Percentiles rank a stretch among this genome's conserved stretches.
phyloP scores from a whole-genome alignment of 1,139 yeast species.

The Candida albicans region DNA sequence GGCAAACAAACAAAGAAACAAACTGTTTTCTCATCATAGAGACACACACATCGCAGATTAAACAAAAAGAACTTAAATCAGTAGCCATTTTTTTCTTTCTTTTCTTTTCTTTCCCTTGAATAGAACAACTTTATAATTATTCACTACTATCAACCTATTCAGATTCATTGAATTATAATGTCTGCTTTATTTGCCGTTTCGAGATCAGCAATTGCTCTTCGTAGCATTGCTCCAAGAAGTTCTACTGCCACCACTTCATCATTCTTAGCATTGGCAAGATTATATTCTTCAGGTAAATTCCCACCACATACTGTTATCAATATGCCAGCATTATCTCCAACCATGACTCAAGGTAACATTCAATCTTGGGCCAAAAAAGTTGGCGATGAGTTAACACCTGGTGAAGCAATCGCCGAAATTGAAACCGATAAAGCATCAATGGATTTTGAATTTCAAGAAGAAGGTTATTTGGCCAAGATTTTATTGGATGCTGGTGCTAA shows the following conservation, averaged over 20 bases:
- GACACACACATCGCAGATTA: too few species aligned
- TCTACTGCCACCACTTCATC: slow-evolving; percentile 17
- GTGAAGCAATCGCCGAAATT: slow-evolving; percentile 93
- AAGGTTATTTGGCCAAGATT: slow-evolving; percentile 91
- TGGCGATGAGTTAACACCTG: slow-evolving; percentile 85
- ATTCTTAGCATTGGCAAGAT: slow-evolving; percentile 34
- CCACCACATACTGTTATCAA: slow-evolving; percentile 72
- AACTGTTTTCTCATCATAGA: too few species aligned
- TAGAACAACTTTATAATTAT: background rate
- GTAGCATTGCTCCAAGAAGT: slow-evolving; percentile 20
- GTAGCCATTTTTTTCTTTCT: background rate
- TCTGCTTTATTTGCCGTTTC: slow-evolving; percentile 37
- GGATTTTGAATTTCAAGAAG: slow-evolving; percentile 99
- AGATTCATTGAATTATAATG: slow-evolving; percentile 17
- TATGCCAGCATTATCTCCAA: slow-evolving; percentile 96
- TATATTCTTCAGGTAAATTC: slow-evolving; percentile 49
- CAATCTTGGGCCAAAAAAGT: slow-evolving; percentile 86
- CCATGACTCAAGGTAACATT: slow-evolving; percentile 94
- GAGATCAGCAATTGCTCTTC: slow-evolving; percentile 28
- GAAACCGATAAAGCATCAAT: slow-evolving; percentile 98
- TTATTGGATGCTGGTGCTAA: slow-evolving; percentile 83
- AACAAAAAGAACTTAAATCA: background rate
- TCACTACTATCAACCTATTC: background rate
- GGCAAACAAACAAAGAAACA: background rate
- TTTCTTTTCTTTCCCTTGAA: background rate